phyloP scores from a whole-genome alignment of 352 stramenopile genomes.

The Globisporangium heterothallicum region DNA sequence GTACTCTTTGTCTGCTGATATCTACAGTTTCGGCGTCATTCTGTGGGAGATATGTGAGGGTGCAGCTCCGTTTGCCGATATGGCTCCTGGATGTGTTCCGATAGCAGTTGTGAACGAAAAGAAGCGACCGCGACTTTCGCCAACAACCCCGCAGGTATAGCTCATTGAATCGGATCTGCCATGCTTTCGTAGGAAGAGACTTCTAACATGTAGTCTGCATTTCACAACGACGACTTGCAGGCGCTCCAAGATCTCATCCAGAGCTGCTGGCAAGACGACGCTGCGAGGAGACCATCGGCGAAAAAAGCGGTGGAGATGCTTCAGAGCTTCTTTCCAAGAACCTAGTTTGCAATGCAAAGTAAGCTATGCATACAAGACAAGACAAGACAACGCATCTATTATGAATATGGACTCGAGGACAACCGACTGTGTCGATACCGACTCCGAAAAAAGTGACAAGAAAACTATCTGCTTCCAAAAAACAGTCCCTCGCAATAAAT shows the following conservation, averaged over 20 bases:
- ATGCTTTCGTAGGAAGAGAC: not conserved
- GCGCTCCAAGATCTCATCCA: constrained; percentile 54
- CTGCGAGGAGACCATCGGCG: constrained; percentile 37
- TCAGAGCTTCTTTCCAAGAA: constrained; percentile 37
- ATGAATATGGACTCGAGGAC: not conserved
- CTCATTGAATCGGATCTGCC: not conserved
- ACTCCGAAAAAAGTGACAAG: no score
- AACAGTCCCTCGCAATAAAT: not conserved
- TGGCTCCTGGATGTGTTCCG: constrained; percentile 46
- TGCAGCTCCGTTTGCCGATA: constrained; percentile 50
- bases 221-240: constrained; percentile 17
- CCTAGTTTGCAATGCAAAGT: constrained; percentile 4
- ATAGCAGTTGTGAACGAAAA: constrained; percentile 67
- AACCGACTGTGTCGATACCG: not conserved
- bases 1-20: constrained; percentile 66
- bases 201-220: not conserved
- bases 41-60: constrained; percentile 80
- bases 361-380: not conserved
- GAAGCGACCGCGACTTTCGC: constrained; percentile 47
- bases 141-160: constrained; percentile 46
- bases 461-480: no score
- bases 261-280: constrained; percentile 63
- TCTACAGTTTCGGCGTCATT: constrained; percentile 81
- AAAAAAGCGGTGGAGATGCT: constrained; percentile 35
- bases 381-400: not conserved